Evolutionary conservation across 2,329 filamentous ascomycete species (phyloP), one percentile per base, ranked within the genome.

Genomic region (Trichoderma koningiopsis): DNA sequence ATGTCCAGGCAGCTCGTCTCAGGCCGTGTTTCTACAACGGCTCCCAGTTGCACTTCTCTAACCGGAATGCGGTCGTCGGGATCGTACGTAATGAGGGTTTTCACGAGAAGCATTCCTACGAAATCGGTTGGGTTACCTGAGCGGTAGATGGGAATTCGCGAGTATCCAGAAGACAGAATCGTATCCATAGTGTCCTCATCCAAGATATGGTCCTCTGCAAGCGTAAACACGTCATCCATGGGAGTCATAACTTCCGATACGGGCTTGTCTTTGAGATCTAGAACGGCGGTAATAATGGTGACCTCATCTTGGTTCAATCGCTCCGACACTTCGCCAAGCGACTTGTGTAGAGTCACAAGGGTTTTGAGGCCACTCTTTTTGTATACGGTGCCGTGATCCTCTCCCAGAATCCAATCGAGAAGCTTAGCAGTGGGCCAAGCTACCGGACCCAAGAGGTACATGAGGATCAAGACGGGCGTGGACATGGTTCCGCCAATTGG

Each of bases 331-430:
- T 93, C 90, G 33, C 96, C 96, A 14, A 98, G 83, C 2, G 92
- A 96, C 80, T 96, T 94, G 83, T 99, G 96, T 19, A 99, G 85
- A 0, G 94, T 97, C 33, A 99, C 96, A 35, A 99, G 85, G 0
- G 96, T 98, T 84, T 99, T 99, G 74, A 99, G 83, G 0, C 96
- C 96, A 71, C 94, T 95, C 84, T 98, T 99, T 83, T 98, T 98
- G 88, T 99, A 99, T 55, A 95, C 90, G 0, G 94, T 97, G 65
- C 95, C 95, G 78, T 98, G 95, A 76, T 98, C 95, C 80, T 97
- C 92, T 71, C 96, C 96, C 4, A 99, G 88, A 10, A 97, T 87
- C 82, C 89, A 93, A 81, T 99, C 96, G 75, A 99, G 91, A 24
- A 99, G 88, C 81, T 98, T 97, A 27, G 96, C 96, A 7, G 93